These are phyloP conservation scores for Hyparrhenia diplandra DNA, from an alignment of 176 grass and related monocot species.

Conservation along the genomic window DNA sequence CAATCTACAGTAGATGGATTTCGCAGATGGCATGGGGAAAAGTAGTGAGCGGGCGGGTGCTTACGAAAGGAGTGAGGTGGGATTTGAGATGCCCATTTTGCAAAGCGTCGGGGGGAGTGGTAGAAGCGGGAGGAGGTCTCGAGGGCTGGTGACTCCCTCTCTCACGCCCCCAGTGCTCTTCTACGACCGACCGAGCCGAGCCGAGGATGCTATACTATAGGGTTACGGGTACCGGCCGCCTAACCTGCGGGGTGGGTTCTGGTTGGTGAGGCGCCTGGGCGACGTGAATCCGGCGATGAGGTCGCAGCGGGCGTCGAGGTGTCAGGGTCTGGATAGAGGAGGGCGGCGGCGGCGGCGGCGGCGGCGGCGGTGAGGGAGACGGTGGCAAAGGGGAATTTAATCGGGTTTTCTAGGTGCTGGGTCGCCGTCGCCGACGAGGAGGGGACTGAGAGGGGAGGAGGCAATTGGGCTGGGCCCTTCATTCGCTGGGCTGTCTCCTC, in stretches of 20 bases:
- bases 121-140: constrained; percentile 32
- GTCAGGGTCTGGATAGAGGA: neutral
- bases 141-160: constrained; percentile 14
- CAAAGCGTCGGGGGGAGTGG: neutral
- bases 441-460: neutral
- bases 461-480: neutral
- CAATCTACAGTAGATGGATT: neutral
- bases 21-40: neutral
- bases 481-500: neutral
- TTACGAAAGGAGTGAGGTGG: neutral
- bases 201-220: neutral
- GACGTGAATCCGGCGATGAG: neutral
- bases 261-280: neutral
- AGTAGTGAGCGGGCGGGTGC: neutral
- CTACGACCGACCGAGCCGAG: neutral
- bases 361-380: neutral
- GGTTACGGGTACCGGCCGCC: neutral
- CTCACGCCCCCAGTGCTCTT: constrained; percentile 23
- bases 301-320: neutral
- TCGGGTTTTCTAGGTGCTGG: neutral
- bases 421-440: neutral
- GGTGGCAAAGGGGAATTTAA: no score
- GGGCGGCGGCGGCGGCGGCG: neutral
- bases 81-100: neutral
- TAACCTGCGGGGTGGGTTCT: neutral